These are phyloP conservation scores for Acanthochlamys bracteata DNA, from an alignment of 106 monocot genomes.

Conservation along the genomic window DNA sequence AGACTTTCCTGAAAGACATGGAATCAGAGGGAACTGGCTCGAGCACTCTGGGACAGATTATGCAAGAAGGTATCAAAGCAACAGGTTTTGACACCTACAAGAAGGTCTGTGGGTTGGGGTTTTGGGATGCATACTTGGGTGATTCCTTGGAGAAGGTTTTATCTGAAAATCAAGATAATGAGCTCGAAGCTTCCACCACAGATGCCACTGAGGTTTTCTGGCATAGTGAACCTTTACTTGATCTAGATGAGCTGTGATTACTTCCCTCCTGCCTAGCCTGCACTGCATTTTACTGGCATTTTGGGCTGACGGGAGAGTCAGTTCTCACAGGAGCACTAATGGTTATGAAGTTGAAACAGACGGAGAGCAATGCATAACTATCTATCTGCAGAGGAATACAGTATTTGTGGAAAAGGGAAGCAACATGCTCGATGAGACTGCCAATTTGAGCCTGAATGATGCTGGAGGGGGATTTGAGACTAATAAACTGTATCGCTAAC, in stretches of 20 bases:
- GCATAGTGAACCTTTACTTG: conserved; percentile 36
- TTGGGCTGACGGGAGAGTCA: too few species aligned
- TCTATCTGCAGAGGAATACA: too few species aligned
- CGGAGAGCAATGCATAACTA: too few species aligned
- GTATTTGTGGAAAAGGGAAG: too few species aligned
- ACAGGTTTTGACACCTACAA: conserved; percentile 57
- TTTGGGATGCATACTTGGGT: conserved; percentile 55
- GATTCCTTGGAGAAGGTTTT: conserved; percentile 53
- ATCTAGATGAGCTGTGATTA: conserved; percentile 38
- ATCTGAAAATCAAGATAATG: conserved; percentile 7
- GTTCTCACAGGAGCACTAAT: too few species aligned
- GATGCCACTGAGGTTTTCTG: conserved; percentile 39
- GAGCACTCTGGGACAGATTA: conserved; percentile 20
- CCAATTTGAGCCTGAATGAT: too few species aligned
- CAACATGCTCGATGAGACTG: too few species aligned
- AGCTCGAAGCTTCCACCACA: background rate
- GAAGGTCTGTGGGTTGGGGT: conserved; percentile 47
- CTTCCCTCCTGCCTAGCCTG: too few species aligned
- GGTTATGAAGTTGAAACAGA: too few species aligned
- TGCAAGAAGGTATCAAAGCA: conserved; percentile 51
- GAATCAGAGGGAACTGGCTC: conserved; percentile 19
- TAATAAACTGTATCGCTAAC: too few species aligned
- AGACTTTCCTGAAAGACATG: conserved; percentile 39
- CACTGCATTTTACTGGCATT: too few species aligned
- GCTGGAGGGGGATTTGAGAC: too few species aligned